Percentiles rank a stretch among this genome's conserved stretches.
Conservation (phyloP, 2,329 filamentous ascomycete genomes). For the Aspergillus piperis region DNA sequence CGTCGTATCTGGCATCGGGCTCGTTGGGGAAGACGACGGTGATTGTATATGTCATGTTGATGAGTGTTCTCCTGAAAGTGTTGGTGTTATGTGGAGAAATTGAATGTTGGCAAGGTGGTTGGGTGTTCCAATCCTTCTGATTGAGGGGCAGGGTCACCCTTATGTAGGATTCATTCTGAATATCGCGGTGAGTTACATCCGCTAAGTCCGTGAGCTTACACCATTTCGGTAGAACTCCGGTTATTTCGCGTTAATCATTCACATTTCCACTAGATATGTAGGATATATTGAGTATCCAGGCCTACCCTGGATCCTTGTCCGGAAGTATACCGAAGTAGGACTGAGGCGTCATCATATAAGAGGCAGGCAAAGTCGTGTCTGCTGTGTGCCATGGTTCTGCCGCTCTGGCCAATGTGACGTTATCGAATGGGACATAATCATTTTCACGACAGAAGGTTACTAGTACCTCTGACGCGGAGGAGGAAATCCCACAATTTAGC, state of each 20-base stretch:
- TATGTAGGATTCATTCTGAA: too few relatives aligned
- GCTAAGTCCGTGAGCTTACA: too few relatives aligned
- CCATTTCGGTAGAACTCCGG: too few relatives aligned
- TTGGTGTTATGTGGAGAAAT: not conserved
- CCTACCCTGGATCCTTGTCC: too few relatives aligned
- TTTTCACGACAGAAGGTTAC: not conserved
- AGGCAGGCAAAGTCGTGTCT: not conserved
- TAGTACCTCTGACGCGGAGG: not conserved
- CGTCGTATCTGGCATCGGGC: not conserved
- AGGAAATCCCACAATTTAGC: not conserved
- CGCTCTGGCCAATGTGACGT: not conserved
- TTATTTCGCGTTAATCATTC: too few relatives aligned
- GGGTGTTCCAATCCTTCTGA: too few relatives aligned
- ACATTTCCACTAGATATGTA: too few relatives aligned
- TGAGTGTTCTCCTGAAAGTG: not conserved
- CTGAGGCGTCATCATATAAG: too few relatives aligned
- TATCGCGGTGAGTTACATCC: too few relatives aligned
- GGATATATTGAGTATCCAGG: too few relatives aligned
- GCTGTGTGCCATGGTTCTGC: not conserved
- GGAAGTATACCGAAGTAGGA: too few relatives aligned
- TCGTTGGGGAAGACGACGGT: not conserved
- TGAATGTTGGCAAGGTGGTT: not conserved
- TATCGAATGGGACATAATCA: not conserved
- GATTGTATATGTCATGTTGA: not conserved
- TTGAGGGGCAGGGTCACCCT: too few relatives aligned